Evolutionary conservation across 2,329 filamentous ascomycete species (phyloP).

Genomic region (Cercospora berteroae): DNA sequence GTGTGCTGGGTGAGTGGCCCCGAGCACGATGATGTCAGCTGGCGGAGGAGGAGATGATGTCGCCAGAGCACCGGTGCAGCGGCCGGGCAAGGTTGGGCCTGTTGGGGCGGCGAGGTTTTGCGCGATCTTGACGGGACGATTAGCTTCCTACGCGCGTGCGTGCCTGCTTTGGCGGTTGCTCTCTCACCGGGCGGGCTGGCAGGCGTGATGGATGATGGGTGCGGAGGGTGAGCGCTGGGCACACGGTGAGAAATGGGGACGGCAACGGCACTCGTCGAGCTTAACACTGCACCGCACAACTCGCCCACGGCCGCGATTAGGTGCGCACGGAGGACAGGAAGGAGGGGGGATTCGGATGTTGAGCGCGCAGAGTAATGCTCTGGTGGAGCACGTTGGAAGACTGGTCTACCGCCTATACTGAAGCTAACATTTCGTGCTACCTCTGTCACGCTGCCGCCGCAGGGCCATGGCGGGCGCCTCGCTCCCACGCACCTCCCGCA

Average conservation of each 20-base stretch:
- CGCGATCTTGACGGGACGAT: constrained; percentile 2
- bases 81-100: not conserved
- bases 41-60: constrained; percentile 6
- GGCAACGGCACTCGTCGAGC: not conserved
- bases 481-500: not conserved
- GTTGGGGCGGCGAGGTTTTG: not conserved
- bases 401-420: constrained; percentile 7
- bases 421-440: constrained; percentile 11
- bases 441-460: constrained; percentile 1
- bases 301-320: not conserved
- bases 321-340: not conserved
- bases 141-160: not conserved
- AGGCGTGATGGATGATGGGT: not conserved
- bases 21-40: constrained; percentile 10
- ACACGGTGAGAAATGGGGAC: not conserved
- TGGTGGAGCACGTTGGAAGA: constrained; percentile 7
- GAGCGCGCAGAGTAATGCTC: not conserved
- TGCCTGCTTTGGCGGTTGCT: not conserved
- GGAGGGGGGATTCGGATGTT: not conserved
- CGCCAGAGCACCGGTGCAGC: not conserved
- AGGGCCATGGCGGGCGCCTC: not conserved
- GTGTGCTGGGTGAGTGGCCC: not conserved
- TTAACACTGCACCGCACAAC: not conserved
- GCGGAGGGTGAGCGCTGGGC: not conserved
- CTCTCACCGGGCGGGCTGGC: not conserved